Evolutionary conservation across 2,329 filamentous ascomycete species (phyloP).

Genomic region (Aspergillus sp.): DNA sequence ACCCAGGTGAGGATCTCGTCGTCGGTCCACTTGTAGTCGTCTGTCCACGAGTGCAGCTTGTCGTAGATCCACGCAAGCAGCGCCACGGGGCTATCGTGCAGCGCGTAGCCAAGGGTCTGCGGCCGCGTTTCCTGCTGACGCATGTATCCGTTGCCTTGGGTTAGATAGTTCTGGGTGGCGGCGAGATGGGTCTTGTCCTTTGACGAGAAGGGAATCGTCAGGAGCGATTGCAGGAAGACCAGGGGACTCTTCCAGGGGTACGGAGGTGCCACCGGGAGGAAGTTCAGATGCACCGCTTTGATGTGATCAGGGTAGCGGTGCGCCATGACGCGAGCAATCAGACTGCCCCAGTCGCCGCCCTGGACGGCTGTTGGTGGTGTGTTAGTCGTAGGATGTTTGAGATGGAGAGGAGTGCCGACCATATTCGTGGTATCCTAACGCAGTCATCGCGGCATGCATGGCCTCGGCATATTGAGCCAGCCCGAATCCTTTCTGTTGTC

Average conservation of each 20-base stretch:
- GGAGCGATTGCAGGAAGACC: constrained; percentile 44
- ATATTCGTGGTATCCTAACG: constrained; percentile 64
- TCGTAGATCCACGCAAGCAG: constrained; percentile 78
- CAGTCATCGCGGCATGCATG: constrained; percentile 66
- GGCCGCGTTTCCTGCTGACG: constrained; percentile 65
- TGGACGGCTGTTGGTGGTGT: constrained; percentile 41
- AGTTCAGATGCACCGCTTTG: constrained; percentile 63
- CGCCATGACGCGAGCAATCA: constrained; percentile 63
- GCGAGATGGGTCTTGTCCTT: constrained; percentile 23
- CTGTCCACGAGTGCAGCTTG: constrained; percentile 75
- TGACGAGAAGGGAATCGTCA: constrained; percentile 29
- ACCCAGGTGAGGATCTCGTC: constrained; percentile 77
- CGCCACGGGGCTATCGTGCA: constrained; percentile 68
- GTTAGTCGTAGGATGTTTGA: background rate
- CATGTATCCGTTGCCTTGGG: constrained; percentile 51
- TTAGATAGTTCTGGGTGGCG: constrained; percentile 21
- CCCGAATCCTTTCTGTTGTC: constrained; percentile 54
- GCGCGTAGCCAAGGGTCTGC: constrained; percentile 67
- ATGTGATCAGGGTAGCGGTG: constrained; percentile 57
- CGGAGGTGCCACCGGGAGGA: constrained; percentile 51
- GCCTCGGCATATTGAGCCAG: constrained; percentile 63
- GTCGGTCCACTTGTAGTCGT: constrained; percentile 69
- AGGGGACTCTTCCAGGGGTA: constrained; percentile 53
- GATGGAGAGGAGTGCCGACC: constrained; percentile 26
- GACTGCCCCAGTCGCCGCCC: constrained; percentile 69